Base-by-base conservation (phyloP, 768 basidiomycete species). In the Lactifluus pinguis region DNA sequence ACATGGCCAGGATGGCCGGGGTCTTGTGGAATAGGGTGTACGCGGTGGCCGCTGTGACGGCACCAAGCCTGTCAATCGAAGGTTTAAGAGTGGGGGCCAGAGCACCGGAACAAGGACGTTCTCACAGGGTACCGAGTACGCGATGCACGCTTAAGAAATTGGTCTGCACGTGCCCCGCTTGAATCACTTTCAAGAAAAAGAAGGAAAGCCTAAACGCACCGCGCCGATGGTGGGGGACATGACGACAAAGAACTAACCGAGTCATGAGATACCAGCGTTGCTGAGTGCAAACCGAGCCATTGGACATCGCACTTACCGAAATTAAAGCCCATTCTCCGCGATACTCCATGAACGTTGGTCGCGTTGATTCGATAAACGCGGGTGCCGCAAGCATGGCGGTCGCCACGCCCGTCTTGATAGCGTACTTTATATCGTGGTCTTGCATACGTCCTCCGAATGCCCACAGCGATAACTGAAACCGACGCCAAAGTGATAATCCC, bases 321-420 rank as follows among this genome's bases (percentile, higher is more conserved):
- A 98, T 90, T 68, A 99, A 75, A 1, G 93, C 93, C 95, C 95
- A 99, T 74, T 98, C 93, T 39, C 95, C 95, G 67, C 85, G 82
- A 67, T 87, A 93, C 50, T 85, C 80, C 47, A 90, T 76, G 68
- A 97, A 98, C 4, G 83, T 72, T 5, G 85, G 86, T 29, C 94
- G 77, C 1, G 89, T 94, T 17, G 72, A 63, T 55, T 89, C 87
- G 61, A 90, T 85, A 72, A 95, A 98, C 0, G 95, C 95, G 2
- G 95, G 94, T 0, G 87, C 79, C 0, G 94, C 87, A 4, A 98
- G 76, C 29, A 97, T 72, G 0, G 90, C 88, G 47, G 85, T 84
- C 1, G 88, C 89, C 76, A 91, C 83, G 21, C 88, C 92, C 8
- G 84, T 86, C 72, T 95, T 95, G 73, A 95, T 76, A 0, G 92